These are phyloP conservation scores for Wickerhamomyces bovis DNA, from an alignment of 805 yeast genomes.

Conservation along the genomic window DNA sequence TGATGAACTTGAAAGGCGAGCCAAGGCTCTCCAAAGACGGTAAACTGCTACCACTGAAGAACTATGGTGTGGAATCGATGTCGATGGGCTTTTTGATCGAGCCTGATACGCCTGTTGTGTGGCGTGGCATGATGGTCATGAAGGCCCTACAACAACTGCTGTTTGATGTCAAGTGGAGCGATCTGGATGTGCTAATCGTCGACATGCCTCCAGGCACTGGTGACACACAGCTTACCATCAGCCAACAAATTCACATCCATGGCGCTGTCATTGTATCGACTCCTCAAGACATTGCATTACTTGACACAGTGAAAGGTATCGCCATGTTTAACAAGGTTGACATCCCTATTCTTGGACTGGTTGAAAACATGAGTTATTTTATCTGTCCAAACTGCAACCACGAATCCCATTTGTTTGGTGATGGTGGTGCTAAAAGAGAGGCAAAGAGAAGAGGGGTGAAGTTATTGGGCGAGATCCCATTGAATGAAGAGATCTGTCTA, in stretches of 20 bases:
- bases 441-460: conserved; percentile 41
- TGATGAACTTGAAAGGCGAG: conserved; percentile 64
- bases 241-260: conserved; percentile 67
- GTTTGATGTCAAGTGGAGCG: conserved; percentile 74
- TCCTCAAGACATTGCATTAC: conserved; percentile 78
- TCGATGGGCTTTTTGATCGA: conserved; percentile 79
- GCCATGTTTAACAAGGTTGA: conserved; percentile 68
- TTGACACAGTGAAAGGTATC: conserved; percentile 77
- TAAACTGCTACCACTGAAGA: conserved; percentile 56
- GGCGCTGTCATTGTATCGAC: conserved; percentile 83
- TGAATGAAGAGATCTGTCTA: conserved; percentile 51
- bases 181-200: conserved; percentile 60
- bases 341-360: conserved; percentile 69
- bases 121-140: conserved; percentile 87
- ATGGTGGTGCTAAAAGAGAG: conserved; percentile 46
- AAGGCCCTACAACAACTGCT: conserved; percentile 81
- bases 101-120: conserved; percentile 65
- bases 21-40: conserved; percentile 52
- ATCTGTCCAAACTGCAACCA: conserved; percentile 73
- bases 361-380: conserved; percentile 78
- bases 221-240: conserved; percentile 76
- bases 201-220: conserved; percentile 95
- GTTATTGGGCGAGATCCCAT: conserved; percentile 62
- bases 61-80: conserved; percentile 78
- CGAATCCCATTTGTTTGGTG: conserved; percentile 69